phyloP scores from a whole-genome alignment of 371 early-diverging fungal species.

The Syncephalastrum monosporum region DNA sequence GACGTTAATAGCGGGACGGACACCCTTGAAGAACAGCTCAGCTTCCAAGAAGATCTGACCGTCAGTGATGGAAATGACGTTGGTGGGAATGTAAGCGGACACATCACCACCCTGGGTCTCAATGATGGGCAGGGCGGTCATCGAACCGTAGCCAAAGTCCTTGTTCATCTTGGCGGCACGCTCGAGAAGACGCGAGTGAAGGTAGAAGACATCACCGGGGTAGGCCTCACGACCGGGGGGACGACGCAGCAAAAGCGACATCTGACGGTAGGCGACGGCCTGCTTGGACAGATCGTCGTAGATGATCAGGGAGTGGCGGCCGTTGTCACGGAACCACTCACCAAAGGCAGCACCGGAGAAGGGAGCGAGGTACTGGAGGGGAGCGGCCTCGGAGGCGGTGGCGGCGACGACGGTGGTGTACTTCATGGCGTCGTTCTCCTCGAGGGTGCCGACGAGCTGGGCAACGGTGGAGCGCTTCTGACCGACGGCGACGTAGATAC shows the following conservation, averaged over 20 bases:
- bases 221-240: constrained; percentile 98
- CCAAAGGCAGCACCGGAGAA: constrained; percentile 94
- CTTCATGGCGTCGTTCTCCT: constrained; percentile 78
- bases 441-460: constrained; percentile 94
- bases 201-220: constrained; percentile 97
- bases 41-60: constrained; percentile 93
- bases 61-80: constrained; percentile 98
- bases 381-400: constrained; percentile 95
- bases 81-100: constrained; percentile 97
- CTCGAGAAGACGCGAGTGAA: constrained; percentile 95
- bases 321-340: constrained; percentile 97
- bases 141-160: constrained; percentile 85
- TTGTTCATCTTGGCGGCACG: constrained; percentile 97
- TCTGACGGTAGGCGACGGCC: constrained; percentile 97
- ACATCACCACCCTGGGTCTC: constrained; percentile 99
- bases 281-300: constrained; percentile 98
- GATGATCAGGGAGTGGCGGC: constrained; percentile 91
- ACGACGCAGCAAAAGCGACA: constrained; percentile 96
- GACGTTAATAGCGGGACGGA: constrained; percentile 97
- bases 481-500: constrained; percentile 96
- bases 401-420: constrained; percentile 95
- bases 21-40: constrained; percentile 97
- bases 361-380: constrained; percentile 95
- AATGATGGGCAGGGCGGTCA: constrained; percentile 95
- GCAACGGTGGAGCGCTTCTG: constrained; percentile 98